Conservation (phyloP, 2,329 filamentous ascomycete genomes). For the Nigrospora osmanthi region DNA sequence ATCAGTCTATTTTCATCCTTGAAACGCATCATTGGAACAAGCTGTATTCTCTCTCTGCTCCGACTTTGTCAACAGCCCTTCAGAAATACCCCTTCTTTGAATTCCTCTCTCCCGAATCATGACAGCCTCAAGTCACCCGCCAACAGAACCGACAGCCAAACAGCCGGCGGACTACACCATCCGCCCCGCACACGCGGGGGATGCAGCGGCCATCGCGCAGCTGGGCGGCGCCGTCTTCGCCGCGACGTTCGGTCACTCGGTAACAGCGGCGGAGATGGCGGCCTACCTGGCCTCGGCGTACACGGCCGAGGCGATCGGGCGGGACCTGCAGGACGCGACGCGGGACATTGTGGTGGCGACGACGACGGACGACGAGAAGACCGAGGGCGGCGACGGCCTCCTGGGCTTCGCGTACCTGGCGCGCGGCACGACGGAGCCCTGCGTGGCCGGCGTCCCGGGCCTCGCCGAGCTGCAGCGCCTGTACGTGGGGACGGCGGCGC, state of each 20-base stretch:
- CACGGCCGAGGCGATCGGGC: background rate
- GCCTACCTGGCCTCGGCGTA: background rate
- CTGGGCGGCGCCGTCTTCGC: too few species aligned
- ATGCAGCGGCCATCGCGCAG: too few species aligned
- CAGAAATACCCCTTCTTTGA: too few species aligned
- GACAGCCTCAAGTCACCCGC: too few species aligned
- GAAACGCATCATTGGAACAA: too few species aligned
- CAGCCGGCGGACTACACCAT: too few species aligned
- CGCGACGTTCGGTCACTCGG: background rate
- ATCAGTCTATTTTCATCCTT: too few species aligned
- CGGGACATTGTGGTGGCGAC: background rate
- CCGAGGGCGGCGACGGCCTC: background rate
- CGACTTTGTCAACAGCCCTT: too few species aligned
- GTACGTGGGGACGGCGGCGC: slow-evolving; percentile 17
- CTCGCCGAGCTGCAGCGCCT: slow-evolving; percentile 16
- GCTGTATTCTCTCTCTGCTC: too few species aligned
- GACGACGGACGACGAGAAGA: background rate
- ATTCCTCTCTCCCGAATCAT: too few species aligned
- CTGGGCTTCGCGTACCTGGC: background rate
- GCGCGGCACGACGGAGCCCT: background rate
- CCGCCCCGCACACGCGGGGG: too few species aligned
- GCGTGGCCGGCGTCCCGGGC: background rate
- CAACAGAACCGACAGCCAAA: too few species aligned
- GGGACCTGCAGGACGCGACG: background rate
- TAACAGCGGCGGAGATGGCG: background rate